Conservation (phyloP, 2,329 filamentous ascomycete species). For the Daldinia sp. region DNA sequence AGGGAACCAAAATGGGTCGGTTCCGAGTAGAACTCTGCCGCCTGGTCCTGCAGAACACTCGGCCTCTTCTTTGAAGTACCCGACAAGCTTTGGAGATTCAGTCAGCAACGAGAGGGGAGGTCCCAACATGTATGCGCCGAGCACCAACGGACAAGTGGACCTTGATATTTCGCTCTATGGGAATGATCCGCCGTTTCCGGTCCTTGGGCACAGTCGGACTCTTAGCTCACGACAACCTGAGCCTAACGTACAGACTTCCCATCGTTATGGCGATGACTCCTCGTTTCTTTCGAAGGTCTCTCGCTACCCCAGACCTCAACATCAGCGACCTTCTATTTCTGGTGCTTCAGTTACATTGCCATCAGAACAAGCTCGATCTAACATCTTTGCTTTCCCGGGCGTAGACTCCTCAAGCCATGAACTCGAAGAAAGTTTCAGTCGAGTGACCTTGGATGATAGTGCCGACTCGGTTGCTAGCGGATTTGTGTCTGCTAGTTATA, state of each 20-base stretch:
- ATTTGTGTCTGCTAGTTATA: slow-evolving; percentile 37
- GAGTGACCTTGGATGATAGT: slow-evolving; percentile 47
- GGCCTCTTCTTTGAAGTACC: slow-evolving; percentile 53
- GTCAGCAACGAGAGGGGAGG: slow-evolving; percentile 41
- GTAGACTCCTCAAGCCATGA: slow-evolving; percentile 50
- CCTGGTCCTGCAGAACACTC: slow-evolving; percentile 56
- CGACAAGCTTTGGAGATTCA: slow-evolving; percentile 33
- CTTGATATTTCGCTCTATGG: slow-evolving; percentile 33
- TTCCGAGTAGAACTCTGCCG: slow-evolving; percentile 47
- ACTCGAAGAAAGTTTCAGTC: slow-evolving; percentile 48
- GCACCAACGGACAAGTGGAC: slow-evolving; percentile 25
- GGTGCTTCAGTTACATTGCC: slow-evolving; percentile 29
- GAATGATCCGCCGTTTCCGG: slow-evolving; percentile 36
- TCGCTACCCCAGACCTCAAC: slow-evolving; percentile 27
- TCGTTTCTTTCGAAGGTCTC: slow-evolving; percentile 33
- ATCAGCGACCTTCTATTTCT: slow-evolving; percentile 39
- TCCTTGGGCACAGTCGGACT: slow-evolving; percentile 28
- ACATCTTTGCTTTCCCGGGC: slow-evolving; percentile 31
- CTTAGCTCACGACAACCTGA: slow-evolving; percentile 38
- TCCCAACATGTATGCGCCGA: slow-evolving; percentile 30
- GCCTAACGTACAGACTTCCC: slow-evolving; percentile 22
- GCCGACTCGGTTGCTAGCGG: slow-evolving; percentile 31
- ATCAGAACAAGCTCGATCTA: slow-evolving; percentile 33
- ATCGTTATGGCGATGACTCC: slow-evolving; percentile 32
- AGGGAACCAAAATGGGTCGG: slow-evolving; percentile 52